Conservation (phyloP, 129 eudicot genomes). For the Scalesia atractyloides region DNA sequence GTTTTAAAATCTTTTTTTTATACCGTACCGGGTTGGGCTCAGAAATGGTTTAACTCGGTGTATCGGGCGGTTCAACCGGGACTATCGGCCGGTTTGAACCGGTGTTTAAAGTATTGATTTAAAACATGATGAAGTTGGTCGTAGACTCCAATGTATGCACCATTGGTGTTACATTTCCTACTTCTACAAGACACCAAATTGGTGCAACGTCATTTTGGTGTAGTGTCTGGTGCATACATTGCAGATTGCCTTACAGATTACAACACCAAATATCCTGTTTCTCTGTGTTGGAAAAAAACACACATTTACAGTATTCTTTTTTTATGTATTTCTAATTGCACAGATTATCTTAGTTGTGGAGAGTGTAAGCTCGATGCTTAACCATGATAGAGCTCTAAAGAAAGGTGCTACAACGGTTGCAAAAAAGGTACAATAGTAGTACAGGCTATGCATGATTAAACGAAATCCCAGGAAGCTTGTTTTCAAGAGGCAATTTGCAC, state of each 20-base stretch:
- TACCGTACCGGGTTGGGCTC: no score
- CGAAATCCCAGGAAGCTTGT: neutral
- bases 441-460: neutral
- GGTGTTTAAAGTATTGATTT: no score
- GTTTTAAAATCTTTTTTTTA: no score
- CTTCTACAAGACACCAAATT: no score
- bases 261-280: neutral
- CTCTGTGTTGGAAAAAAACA: neutral
- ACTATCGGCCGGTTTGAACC: no score
- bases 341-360: conserved; percentile 88
- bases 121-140: conserved; percentile 6
- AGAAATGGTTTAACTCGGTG: no score
- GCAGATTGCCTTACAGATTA: neutral
- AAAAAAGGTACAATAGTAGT: conserved; percentile 33
- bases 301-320: neutral
- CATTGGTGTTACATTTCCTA: no score
- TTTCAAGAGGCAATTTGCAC: conserved; percentile 10
- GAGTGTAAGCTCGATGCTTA: conserved; percentile 80
- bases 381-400: conserved; percentile 80
- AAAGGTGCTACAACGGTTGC: conserved; percentile 27
- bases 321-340: neutral
- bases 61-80: no score
- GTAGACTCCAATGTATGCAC: neutral
- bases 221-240: neutral
- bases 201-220: no score